Conservation (phyloP, 2,329 filamentous ascomycete species). For the Ophiostoma quercus region DNA sequence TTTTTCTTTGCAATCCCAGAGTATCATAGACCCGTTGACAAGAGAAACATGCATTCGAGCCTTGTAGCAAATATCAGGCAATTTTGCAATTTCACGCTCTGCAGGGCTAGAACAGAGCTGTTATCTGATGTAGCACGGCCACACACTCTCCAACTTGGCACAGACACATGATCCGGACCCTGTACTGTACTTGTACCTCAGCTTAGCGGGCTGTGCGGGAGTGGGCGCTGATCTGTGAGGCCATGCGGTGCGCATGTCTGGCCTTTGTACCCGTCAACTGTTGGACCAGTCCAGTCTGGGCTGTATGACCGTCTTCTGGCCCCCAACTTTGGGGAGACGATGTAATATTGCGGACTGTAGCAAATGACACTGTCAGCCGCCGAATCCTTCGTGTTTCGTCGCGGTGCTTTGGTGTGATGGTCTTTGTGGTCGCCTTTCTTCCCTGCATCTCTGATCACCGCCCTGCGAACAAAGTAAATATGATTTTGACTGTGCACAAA, state of each 20-base stretch:
- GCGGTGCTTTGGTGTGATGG: neutral
- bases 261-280: neutral
- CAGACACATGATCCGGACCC: neutral
- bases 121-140: neutral
- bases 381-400: neutral
- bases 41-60: too few relatives aligned
- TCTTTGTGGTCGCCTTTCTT: neutral
- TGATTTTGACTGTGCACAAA: neutral
- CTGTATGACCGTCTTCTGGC: neutral
- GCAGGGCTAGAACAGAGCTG: neutral
- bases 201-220: neutral
- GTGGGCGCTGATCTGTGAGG: neutral
- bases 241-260: too few relatives aligned
- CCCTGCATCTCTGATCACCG: neutral
- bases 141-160: neutral
- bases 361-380: neutral
- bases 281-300: neutral
- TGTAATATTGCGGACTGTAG: neutral
- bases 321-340: neutral
- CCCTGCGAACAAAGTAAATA: neutral
- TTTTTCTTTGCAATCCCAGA: too few relatives aligned
- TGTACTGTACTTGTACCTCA: too few relatives aligned
- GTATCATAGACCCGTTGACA: too few relatives aligned
- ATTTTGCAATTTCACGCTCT: neutral
- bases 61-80: too few relatives aligned